These are phyloP conservation scores for Boletus pseudo-olivaceus DNA, from an alignment of 768 basidiomycete species.

Conservation along the genomic window DNA sequence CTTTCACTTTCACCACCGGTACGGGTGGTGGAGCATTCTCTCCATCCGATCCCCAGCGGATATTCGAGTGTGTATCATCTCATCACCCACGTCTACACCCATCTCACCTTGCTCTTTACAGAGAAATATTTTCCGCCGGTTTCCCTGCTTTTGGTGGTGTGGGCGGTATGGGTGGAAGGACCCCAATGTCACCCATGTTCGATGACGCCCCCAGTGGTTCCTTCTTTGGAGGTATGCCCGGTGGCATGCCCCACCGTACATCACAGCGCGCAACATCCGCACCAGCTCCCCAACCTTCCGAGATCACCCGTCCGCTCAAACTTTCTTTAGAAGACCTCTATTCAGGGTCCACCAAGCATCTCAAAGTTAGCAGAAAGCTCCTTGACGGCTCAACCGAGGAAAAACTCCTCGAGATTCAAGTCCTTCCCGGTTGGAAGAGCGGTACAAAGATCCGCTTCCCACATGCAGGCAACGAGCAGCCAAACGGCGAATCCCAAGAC, in stretches of 20 bases:
- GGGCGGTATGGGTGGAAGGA: slow-evolving; percentile 40
- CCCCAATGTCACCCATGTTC: slow-evolving; percentile 31
- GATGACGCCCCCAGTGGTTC: slow-evolving; percentile 40
- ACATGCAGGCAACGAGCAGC: slow-evolving; percentile 77
- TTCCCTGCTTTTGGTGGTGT: slow-evolving; percentile 37
- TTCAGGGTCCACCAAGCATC: slow-evolving; percentile 77
- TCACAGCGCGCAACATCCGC: slow-evolving; percentile 28
- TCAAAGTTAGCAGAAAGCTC: slow-evolving; percentile 78
- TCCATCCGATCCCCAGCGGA: slow-evolving; percentile 79
- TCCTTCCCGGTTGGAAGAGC: slow-evolving; percentile 91
- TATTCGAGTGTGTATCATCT: slow-evolving; percentile 71
- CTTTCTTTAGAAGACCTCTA: slow-evolving; percentile 85
- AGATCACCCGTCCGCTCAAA: slow-evolving; percentile 81
- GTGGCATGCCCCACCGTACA: slow-evolving; percentile 54
- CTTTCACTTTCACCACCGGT: slow-evolving; percentile 56
- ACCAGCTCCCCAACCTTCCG: slow-evolving; percentile 39
- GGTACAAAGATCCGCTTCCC: slow-evolving; percentile 94
- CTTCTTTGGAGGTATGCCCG: slow-evolving; percentile 42
- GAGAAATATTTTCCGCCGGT: slow-evolving; percentile 52
- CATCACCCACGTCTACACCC: background rate
- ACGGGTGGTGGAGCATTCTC: slow-evolving; percentile 55
- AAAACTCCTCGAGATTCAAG: slow-evolving; percentile 76
- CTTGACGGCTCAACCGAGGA: slow-evolving; percentile 77
- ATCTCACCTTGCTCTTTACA: slow-evolving; percentile 25
- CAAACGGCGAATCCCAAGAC: slow-evolving; percentile 70